A percentile compares a stretch with the other conserved stretches of the same genome.
These are phyloP conservation scores for Lodderomyces margitis DNA, from an alignment of 1,139 yeast species.

Conservation along the genomic window DNA sequence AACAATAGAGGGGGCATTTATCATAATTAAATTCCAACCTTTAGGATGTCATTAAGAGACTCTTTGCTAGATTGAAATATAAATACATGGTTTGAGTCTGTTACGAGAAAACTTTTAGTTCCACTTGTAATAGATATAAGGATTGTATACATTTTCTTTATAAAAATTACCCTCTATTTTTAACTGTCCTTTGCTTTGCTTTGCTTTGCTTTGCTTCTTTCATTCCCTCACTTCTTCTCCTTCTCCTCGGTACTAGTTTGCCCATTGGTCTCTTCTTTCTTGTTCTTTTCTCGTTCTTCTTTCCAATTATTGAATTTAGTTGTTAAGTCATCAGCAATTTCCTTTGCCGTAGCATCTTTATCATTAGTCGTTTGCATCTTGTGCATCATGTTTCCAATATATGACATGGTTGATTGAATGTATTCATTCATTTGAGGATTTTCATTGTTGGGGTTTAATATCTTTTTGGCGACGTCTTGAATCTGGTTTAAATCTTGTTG, in stretches of 20 bases:
- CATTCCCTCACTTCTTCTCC: background rate
- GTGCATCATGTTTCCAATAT: constrained; percentile 26
- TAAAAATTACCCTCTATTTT: background rate
- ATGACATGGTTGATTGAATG: constrained; percentile 29
- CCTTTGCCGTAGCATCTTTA: constrained; percentile 35
- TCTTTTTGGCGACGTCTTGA: constrained; percentile 18
- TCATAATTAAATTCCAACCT: background rate
- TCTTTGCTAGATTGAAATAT: constrained; percentile 32
- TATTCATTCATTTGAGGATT: constrained; percentile 26
- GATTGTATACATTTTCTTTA: constrained; percentile 42
- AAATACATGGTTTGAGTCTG: constrained; percentile 59
- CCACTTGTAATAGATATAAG: constrained; percentile 50
- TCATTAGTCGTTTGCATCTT: constrained; percentile 33
- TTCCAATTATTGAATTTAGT: constrained; percentile 30
- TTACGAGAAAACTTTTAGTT: constrained; percentile 21
- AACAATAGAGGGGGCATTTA: constrained; percentile 1
- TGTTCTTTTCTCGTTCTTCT: constrained; percentile 9
- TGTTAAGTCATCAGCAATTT: constrained; percentile 39
- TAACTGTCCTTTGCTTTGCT: background rate
- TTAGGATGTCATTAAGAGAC: background rate
- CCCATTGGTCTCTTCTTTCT: background rate
- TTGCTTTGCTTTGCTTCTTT: background rate
- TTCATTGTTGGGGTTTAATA: constrained; percentile 30
- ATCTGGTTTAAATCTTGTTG: constrained; percentile 13
- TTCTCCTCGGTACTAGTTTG: background rate